Evolutionary conservation across 768 basidiomycete genomes (phyloP).

Genomic region (Tulasnella calospora): DNA sequence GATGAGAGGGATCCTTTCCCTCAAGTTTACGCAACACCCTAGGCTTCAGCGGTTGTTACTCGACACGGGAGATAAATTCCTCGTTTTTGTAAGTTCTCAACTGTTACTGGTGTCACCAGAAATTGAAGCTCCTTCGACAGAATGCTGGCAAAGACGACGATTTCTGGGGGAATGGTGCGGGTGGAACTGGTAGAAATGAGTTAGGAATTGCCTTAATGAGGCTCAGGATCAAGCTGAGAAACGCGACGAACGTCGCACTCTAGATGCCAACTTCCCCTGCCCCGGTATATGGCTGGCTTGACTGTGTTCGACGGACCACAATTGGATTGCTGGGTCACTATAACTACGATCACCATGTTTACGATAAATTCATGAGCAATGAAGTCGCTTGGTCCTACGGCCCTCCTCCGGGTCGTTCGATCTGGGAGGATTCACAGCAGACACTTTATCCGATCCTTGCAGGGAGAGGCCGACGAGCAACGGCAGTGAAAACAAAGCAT

Average conservation of each 20-base stretch:
- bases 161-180: slow-evolving; percentile 66
- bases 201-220: slow-evolving; percentile 57
- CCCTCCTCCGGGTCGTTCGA: no score
- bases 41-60: slow-evolving; percentile 52
- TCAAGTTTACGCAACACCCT: slow-evolving; percentile 68
- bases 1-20: slow-evolving; percentile 63
- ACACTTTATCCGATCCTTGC: no score
- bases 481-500: no score
- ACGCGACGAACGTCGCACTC: background rate
- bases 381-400: no score
- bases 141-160: slow-evolving; percentile 38
- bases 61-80: slow-evolving; percentile 49
- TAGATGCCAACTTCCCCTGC: background rate
- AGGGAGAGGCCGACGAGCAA: no score
- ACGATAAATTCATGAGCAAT: no score
- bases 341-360: no score
- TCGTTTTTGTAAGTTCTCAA: slow-evolving; percentile 9
- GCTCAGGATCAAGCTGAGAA: slow-evolving; percentile 40
- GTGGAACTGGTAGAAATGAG: slow-evolving; percentile 57
- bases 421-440: no score
- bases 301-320: no score
- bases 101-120: background rate
- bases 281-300: no score
- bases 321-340: no score
- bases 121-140: background rate